phyloP scores from a whole-genome alignment of 176 grass and related monocot genomes.

The Pontederia paniculata region DNA sequence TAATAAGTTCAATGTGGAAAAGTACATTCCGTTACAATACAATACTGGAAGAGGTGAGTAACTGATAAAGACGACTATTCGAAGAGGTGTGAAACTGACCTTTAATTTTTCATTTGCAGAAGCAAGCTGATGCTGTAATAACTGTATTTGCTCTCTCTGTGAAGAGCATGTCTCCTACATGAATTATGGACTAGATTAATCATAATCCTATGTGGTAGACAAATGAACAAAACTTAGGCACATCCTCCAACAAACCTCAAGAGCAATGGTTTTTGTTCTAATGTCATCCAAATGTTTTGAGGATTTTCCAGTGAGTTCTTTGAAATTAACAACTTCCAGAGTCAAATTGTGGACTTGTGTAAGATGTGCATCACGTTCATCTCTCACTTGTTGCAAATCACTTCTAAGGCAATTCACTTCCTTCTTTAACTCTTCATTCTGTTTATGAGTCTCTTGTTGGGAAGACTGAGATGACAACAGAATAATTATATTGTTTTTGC shows the following conservation, averaged over 20 bases:
- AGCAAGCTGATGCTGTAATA: slow-evolving; percentile 40
- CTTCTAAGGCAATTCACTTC: slow-evolving; percentile 19
- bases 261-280: not conserved
- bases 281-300: slow-evolving; percentile 10
- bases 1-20: not conserved
- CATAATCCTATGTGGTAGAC: not conserved
- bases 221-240: not conserved
- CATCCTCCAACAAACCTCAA: slow-evolving; percentile 9
- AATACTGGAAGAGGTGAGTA: too few species aligned
- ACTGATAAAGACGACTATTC: too few species aligned
- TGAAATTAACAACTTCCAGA: slow-evolving; percentile 5
- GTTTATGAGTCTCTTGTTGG: slow-evolving; percentile 17
- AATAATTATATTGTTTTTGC: not conserved
- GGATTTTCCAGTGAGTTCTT: slow-evolving; percentile 21
- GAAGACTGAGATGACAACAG: slow-evolving; percentile 14
- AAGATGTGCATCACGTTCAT: slow-evolving; percentile 20
- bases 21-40: too few species aligned
- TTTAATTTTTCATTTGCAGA: slow-evolving; percentile 48
- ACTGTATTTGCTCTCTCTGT: slow-evolving; percentile 38
- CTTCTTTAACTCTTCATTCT: slow-evolving; percentile 25
- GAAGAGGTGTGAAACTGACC: slow-evolving; percentile 2
- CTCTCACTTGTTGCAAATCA: slow-evolving; percentile 19
- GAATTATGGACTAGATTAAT: not conserved
- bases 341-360: slow-evolving; percentile 14
- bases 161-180: slow-evolving; percentile 38